Conservation (phyloP, 208 protist genomes). For the Crithidia acanthocephali region DNA sequence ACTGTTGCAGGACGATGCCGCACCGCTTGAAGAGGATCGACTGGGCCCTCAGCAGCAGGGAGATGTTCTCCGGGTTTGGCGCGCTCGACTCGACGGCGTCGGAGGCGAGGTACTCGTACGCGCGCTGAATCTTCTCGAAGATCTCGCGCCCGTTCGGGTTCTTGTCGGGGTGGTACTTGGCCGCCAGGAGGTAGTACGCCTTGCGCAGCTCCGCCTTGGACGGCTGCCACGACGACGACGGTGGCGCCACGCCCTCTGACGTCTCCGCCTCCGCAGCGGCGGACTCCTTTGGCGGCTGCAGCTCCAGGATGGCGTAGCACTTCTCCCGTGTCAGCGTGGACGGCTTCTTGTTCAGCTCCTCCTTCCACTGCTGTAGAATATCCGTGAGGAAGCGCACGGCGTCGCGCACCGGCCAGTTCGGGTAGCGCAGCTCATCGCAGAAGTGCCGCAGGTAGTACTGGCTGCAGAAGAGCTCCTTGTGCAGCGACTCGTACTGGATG, state of each 20-base stretch:
- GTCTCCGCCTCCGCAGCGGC: neutral
- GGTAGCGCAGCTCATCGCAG: conserved; percentile 89
- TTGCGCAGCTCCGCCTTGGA: conserved; percentile 81
- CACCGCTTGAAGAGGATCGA: conserved; percentile 93
- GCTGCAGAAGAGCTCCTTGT: conserved; percentile 94
- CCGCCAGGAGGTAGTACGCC: conserved; percentile 94
- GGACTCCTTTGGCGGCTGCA: conserved; percentile 31
- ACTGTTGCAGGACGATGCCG: conserved; percentile 69
- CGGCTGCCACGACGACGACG: conserved; percentile 19
- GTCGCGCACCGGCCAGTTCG: conserved; percentile 93
- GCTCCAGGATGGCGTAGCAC: conserved; percentile 77
- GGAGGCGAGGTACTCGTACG: conserved; percentile 88
- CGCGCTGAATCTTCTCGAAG: conserved; percentile 93
- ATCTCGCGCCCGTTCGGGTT: conserved; percentile 94
- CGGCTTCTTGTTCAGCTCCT: conserved; percentile 90
- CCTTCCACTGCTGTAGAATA: conserved; percentile 82
- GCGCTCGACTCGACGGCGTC: conserved; percentile 36
- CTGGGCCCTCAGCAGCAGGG: conserved; percentile 88
- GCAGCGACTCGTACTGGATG: conserved; percentile 87
- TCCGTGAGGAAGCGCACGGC: conserved; percentile 87
- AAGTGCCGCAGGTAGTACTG: conserved; percentile 96
- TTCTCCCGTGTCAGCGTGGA: conserved; percentile 61
- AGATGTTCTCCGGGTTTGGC: conserved; percentile 68
- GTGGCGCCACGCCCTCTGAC: neutral
- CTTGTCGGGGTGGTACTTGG: conserved; percentile 97